These are phyloP conservation scores for Magnusiomyces magnusii DNA, from an alignment of 1,139 yeast species.

Conservation along the genomic window DNA sequence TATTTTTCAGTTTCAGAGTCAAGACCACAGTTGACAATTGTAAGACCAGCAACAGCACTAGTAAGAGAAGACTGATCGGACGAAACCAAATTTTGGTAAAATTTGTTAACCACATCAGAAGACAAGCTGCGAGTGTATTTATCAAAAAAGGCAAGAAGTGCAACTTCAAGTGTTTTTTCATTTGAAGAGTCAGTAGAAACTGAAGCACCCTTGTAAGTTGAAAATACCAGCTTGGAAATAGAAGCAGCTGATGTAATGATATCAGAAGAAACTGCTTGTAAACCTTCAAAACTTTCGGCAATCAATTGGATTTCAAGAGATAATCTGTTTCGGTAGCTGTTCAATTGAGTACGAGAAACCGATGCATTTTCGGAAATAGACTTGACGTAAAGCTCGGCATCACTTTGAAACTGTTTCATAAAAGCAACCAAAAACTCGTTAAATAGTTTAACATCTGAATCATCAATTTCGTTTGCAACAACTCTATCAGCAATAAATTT, in stretches of 20 bases:
- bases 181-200: neutral
- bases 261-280: constrained; percentile 1
- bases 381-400: neutral
- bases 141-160: constrained; percentile 4
- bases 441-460: constrained; percentile 2
- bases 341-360: neutral
- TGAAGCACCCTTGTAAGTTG: neutral
- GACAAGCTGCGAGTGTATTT: constrained; percentile 2
- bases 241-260: neutral
- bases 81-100: neutral
- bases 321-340: neutral
- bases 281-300: constrained; percentile 8
- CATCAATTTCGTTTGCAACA: neutral
- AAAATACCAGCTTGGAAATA: neutral
- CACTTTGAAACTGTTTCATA: constrained; percentile 4
- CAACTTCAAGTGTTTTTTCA: neutral
- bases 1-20: constrained; percentile 7
- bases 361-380: neutral
- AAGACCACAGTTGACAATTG: constrained; percentile 12
- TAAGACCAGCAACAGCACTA: constrained; percentile 15
- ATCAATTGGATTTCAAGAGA: neutral
- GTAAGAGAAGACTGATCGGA: neutral
- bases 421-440: constrained; percentile 6
- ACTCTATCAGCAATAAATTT: constrained; percentile 7
- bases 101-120: neutral